phyloP scores from a whole-genome alignment of 2,329 filamentous ascomycete genomes.

The Microdochium paspali region DNA sequence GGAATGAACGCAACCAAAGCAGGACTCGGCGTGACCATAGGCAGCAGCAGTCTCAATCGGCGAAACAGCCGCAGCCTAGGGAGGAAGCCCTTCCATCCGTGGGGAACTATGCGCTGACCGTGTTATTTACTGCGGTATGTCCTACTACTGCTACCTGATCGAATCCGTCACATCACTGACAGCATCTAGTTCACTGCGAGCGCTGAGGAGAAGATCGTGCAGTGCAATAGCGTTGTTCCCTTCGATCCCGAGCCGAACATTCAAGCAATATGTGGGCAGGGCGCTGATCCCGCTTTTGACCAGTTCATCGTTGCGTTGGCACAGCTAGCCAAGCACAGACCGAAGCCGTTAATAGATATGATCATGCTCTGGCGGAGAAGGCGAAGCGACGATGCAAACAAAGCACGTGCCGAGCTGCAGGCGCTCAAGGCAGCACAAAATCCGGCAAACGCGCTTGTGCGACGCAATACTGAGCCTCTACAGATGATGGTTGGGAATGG shows the following conservation, averaged over 20 bases:
- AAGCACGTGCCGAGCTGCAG: slow-evolving; percentile 51
- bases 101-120: slow-evolving; percentile 95
- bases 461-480: slow-evolving; percentile 67
- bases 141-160: slow-evolving; percentile 2
- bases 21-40: slow-evolving; percentile 63
- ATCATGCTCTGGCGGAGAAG: slow-evolving; percentile 98
- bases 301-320: slow-evolving; percentile 89
- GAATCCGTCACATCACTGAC: neutral
- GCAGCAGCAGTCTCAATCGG: slow-evolving; percentile 69
- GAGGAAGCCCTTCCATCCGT: slow-evolving; percentile 80
- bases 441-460: slow-evolving; percentile 32
- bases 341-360: slow-evolving; percentile 89
- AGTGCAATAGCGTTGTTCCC: slow-evolving; percentile 72
- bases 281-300: slow-evolving; percentile 82
- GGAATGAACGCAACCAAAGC: slow-evolving; percentile 51
- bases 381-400: slow-evolving; percentile 81
- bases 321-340: slow-evolving; percentile 88
- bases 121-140: slow-evolving; percentile 82
- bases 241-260: slow-evolving; percentile 76
- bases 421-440: slow-evolving; percentile 27
- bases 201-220: slow-evolving; percentile 91
- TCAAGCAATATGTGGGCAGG: slow-evolving; percentile 82
- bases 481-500: slow-evolving; percentile 29
- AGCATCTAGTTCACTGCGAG: slow-evolving; percentile 66
- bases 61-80: slow-evolving; percentile 33